Evolutionary conservation across 371 early-diverging fungal genomes (phyloP), one percentile per base, ranked within the genome.

Genomic region (Mucor sp.): DNA sequence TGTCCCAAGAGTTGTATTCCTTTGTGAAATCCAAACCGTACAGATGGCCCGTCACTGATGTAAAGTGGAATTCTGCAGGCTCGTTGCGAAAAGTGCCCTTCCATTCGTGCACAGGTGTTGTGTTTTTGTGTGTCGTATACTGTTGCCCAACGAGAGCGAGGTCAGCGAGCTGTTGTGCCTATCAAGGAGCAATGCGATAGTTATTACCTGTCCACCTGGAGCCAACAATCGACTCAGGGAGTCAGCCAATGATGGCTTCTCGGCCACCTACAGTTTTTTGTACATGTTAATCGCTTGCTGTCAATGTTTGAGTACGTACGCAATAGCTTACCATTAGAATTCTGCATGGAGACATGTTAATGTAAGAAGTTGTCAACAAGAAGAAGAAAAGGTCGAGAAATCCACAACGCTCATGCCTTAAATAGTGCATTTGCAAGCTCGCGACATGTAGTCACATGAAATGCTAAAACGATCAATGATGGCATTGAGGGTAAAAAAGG

Each of bases 221-320:
- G 87, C 84, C 14, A 92, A 65, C 57, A 88, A 62, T 37, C 80
- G 76, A 55, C 87, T 75, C 8, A 93, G 81, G 0, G 89, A 66
- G 69, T 90, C 91, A 6, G 92, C 91, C 21, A 93, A 78, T 27
- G 90, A 89, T 27, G 93, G 93, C 77, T 93, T 92, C 75, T 92
- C 93, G 43, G 93, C 93, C 65, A 92, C 87, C 85, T 61, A n/a
- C n/a, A n/a, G 43, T 11, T 11, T n/a, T 15, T 27, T 41, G n/a
- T n/a, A n/a, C n/a, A 23, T 37, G 21, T 62, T 47, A 39, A 19
- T 41, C 21, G 33, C 7, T 33, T 35, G 35, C 3, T 23, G 2
- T 17, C 9, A 15, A 6, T 2, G 35, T 53, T 39, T 14, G n/a
- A 21, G 2, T 19, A 15, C n/a, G 15, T 21, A 5, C 7, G 5